Base-by-base conservation (phyloP, 345 rosid species). In the Combretum micranthum region DNA sequence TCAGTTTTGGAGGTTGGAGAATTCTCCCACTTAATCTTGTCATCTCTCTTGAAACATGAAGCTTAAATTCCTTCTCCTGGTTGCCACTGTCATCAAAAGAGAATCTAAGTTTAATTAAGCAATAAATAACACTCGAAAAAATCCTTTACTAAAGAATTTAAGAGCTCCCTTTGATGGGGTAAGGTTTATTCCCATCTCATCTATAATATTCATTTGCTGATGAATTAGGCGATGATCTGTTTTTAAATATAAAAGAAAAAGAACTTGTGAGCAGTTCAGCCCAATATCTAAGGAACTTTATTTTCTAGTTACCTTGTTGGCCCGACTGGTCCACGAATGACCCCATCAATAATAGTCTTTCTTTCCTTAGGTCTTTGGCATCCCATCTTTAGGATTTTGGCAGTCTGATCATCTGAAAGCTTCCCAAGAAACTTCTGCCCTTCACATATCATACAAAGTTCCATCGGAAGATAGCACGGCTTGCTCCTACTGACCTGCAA, bases 401-500 rank as follows among this genome's bases (percentile, higher is more conserved):
- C 83, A 19, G 98, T 86, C 72, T 92, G 98, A 69, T 86, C 98
- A 79, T 92, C 98, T 0, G 98, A 84, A 42, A 92, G 91, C 73
- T 88, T 92, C 23, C 98, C 98, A 6, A 92, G 95, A 80, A 92
- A 92, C 66, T 88, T 92, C 77, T 92, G 98, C 26, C 98, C 98
- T 76, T 92, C 98, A 62, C 98, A 86, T 39, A 92, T 88, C 75
- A 88, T 78, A 60, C 98, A 92, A 17, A 92, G 87, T 59, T 92
- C 98, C 95, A 88, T 88, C 15, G 98, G 96, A 69, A 92, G 90
- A 76, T 92, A 92, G 72, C 96, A 92, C 17, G 96, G 93, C 54
- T 82, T 92, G 42, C 87, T 83, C 77, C 95, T 81, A 75, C 96
- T 86, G 20, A 83, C 80, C 78, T 88, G 98, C 63, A 92, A 73